Evolutionary conservation across 2,329 filamentous ascomycete genomes (phyloP).

Genomic region (Ophiocordyceps polyrhachis-furcata): DNA sequence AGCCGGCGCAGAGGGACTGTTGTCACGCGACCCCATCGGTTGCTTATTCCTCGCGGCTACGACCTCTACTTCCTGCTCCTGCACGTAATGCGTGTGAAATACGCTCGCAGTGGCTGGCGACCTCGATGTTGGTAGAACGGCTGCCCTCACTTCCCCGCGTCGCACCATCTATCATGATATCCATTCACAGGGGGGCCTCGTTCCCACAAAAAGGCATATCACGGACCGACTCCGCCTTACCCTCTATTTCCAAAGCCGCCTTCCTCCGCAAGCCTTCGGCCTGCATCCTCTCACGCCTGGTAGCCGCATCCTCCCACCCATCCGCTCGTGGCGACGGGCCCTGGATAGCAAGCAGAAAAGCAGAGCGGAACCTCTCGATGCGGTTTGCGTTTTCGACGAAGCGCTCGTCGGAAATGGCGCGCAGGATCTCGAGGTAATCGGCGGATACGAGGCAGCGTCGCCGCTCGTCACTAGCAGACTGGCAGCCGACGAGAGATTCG

Average conservation of each 20-base stretch:
- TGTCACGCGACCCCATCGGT: no score
- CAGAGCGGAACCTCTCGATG: constrained; percentile 42
- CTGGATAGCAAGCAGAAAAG: constrained; percentile 21
- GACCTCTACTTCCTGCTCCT: no score
- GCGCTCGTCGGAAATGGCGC: constrained; percentile 54
- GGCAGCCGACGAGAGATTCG: constrained; percentile 58
- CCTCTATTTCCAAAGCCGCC: constrained; percentile 18
- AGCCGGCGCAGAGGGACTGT: neutral
- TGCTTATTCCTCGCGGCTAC: no score
- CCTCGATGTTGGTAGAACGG: no score
- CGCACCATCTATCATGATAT: neutral
- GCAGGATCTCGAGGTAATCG: constrained; percentile 46
- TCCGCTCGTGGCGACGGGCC: constrained; percentile 15
- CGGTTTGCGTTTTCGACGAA: constrained; percentile 51
- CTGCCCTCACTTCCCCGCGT: neutral
- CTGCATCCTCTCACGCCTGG: constrained; percentile 34
- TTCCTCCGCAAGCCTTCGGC: constrained; percentile 37
- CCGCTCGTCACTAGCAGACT: constrained; percentile 15
- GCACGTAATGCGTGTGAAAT: neutral
- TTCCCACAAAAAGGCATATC: neutral
- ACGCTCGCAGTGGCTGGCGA: neutral
- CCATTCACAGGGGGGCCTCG: neutral
- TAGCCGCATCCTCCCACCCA: constrained; percentile 35
- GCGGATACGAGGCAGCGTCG: constrained; percentile 37
- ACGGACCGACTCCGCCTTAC: neutral